These are phyloP conservation scores for Striga asiatica DNA, from an alignment of 257 asterid species.

Conservation along the genomic window DNA sequence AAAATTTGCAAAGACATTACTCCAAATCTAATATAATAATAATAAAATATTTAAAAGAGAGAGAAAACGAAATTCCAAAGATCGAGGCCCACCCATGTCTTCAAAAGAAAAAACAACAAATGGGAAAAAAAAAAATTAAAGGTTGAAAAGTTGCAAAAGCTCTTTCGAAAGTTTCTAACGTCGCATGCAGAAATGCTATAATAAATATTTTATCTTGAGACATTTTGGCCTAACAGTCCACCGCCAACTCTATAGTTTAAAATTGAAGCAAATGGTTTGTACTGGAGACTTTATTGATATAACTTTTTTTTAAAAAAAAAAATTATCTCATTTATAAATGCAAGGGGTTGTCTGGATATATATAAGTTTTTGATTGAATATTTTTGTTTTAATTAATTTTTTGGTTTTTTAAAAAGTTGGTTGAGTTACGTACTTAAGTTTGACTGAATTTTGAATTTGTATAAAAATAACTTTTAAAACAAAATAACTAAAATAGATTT, in stretches of 20 bases:
- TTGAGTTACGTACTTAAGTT: too few species aligned
- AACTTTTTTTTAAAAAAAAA: too few species aligned
- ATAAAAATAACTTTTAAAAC: too few species aligned
- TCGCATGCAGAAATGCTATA: constrained; percentile 15
- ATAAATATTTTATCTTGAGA: constrained; percentile 1
- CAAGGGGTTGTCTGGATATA: too few species aligned
- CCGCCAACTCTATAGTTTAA: neutral
- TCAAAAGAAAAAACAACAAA: neutral
- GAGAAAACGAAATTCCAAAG: constrained; percentile 1
- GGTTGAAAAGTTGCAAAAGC: neutral
- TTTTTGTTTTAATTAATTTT: too few species aligned
- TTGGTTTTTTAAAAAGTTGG: too few species aligned
- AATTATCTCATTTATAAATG: too few species aligned
- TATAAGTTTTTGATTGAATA: too few species aligned
- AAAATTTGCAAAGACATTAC: neutral
- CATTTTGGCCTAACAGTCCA: neutral
- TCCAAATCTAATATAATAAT: too few species aligned
- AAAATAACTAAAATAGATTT: too few species aligned
- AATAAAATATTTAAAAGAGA: neutral
- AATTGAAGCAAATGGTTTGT: neutral
- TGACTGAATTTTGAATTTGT: too few species aligned
- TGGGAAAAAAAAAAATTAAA: neutral
- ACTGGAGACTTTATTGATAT: too few species aligned
- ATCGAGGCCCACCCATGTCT: constrained; percentile 9
- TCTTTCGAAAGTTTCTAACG: constrained; percentile 6